These are phyloP conservation scores for Raphanus sativus DNA, from an alignment of 345 rosid genomes.

Conservation along the genomic window DNA sequence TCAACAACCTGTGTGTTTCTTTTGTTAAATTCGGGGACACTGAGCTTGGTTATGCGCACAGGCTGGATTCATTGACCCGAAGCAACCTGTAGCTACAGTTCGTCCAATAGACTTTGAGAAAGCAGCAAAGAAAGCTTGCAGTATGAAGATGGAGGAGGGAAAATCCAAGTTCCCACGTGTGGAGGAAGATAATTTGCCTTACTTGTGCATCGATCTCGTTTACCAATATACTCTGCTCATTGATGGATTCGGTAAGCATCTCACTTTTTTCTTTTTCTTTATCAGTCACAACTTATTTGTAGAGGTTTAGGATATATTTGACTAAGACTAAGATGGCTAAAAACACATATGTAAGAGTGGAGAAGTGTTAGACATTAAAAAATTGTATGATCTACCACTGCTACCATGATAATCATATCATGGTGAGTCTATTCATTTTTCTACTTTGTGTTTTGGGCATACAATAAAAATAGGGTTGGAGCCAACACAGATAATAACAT, in stretches of 20 bases:
- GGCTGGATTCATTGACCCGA: slow-evolving; percentile 76
- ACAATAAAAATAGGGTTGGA: slow-evolving; percentile 51
- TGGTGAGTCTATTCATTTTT: background rate
- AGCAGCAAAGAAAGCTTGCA: slow-evolving; percentile 88
- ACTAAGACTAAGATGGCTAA: background rate
- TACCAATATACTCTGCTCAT: slow-evolving; percentile 77
- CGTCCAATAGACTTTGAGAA: slow-evolving; percentile 67
- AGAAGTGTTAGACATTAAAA: background rate
- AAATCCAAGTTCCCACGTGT: slow-evolving; percentile 51
- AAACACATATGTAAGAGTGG: background rate
- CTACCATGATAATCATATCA: background rate
- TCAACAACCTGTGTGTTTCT: background rate
- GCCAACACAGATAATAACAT: slow-evolving; percentile 73
- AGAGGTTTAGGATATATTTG: background rate
- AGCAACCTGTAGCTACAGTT: slow-evolving; percentile 71
- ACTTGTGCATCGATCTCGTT: slow-evolving; percentile 90
- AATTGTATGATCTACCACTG: background rate
- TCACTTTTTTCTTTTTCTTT: background rate
- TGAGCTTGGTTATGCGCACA: slow-evolving; percentile 24
- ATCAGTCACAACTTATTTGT: background rate
- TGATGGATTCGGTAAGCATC: slow-evolving; percentile 83
- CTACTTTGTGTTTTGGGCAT: background rate
- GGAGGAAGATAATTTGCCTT: slow-evolving; percentile 61
- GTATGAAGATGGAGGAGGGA: slow-evolving; percentile 62
- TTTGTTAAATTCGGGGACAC: background rate